Base-by-base conservation (phyloP, 2,329 filamentous ascomycete genomes). In the Leptographium lundbergii region DNA sequence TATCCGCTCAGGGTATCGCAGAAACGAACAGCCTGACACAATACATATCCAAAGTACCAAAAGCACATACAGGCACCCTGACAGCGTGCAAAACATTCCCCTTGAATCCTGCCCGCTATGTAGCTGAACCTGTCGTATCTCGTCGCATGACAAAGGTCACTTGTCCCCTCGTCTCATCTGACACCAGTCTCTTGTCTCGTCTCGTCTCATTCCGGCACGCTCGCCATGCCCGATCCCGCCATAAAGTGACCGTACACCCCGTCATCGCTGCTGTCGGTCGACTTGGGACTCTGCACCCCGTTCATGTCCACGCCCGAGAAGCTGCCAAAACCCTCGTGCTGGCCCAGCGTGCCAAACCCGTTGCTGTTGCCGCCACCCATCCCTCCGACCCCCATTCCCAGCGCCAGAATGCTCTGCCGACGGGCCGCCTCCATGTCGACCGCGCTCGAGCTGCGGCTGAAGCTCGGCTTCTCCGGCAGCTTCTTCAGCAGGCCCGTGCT, bases 401-500 rank as follows among this genome's bases (percentile, higher is more conserved):
- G 58, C 3, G 62, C 61, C 29, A 65, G 57, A 2, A 65, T 61
- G 59, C 63, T 64, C 58, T 64, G 63, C 10, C 62, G 60, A 14
- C 64, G 61, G 1, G 60, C 59, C 29, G 57, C 61, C 47, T 73
- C 75, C 53, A 82, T 73, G 56, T 82, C 79, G 13, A 71, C 74
- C 9, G 73, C 69, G 64, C 79, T 82, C 3, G 72, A 76, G 42
- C 73, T 77, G 52, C 81, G 75, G 66, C 80, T 84, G 65, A 89
- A 77, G 27, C 79, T 78, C 10, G 86, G 86, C 70, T 89, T 89
- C 67, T 86, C 84, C 0, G 86, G 86, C 22, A 89, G 76, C 64
- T 84, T 80, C 68, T 86, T 86, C 27, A 88, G 76, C 61, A 89
- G 69, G 0, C 83, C 83, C 0, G 84, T 86, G 24, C 82, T 86